phyloP scores from a whole-genome alignment of 495 filamentous ascomycete genomes.

The Neurospora sp. region DNA sequence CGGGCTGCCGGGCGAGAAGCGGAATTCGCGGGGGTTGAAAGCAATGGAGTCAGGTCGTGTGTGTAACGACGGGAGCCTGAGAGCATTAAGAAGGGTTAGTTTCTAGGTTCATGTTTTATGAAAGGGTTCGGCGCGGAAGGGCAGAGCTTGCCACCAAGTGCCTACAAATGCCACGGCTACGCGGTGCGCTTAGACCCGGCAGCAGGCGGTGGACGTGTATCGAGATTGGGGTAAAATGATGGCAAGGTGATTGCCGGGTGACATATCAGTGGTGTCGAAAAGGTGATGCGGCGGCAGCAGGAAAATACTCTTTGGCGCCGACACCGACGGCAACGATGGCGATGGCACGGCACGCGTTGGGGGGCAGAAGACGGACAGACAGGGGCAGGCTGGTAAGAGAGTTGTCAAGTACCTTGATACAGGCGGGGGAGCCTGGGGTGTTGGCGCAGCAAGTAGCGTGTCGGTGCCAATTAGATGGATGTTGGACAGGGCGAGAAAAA shows the following conservation, averaged over 20 bases:
- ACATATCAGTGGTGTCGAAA: background rate
- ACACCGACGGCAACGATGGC: background rate
- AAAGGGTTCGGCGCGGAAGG: background rate
- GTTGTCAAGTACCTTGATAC: background rate
- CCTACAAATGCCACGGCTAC: background rate
- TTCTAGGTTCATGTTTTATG: background rate
- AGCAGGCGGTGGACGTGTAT: slow-evolving; percentile 8
- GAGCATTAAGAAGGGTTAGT: background rate
- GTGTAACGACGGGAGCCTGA: background rate
- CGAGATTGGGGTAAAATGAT: background rate
- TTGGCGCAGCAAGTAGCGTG: background rate
- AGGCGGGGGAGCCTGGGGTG: background rate
- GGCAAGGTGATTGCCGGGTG: background rate
- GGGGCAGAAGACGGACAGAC: background rate
- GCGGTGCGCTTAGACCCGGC: slow-evolving; percentile 18
- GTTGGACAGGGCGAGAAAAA: background rate
- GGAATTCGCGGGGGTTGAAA: slow-evolving; percentile 9
- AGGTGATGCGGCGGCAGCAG: background rate
- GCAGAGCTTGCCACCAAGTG: background rate
- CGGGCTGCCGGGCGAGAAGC: slow-evolving; percentile 18
- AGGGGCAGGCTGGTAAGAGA: background rate
- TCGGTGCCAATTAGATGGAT: background rate
- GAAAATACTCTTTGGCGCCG: background rate
- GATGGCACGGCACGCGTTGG: background rate
- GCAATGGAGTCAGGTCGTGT: background rate